A percentile compares a stretch with the other conserved stretches of the same genome.
Conservation (phyloP, 257 asterid species). For the Solanum paucissectum region DNA sequence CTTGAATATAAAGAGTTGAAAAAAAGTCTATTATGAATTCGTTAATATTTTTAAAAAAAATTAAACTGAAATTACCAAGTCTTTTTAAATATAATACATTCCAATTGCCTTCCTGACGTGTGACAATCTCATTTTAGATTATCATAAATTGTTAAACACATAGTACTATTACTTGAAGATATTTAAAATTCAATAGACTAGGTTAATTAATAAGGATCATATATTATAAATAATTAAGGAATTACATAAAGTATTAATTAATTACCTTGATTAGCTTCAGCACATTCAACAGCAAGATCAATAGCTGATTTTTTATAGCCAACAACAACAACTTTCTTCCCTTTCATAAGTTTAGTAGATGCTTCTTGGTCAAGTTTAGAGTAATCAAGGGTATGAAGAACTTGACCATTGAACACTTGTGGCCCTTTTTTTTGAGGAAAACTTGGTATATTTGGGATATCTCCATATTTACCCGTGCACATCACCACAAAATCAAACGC, state of each 20-base stretch:
- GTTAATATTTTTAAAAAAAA: not conserved
- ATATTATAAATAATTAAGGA: not conserved
- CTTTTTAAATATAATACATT: not conserved
- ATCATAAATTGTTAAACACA: not conserved
- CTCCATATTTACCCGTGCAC: constrained; percentile 88
- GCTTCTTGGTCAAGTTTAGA: constrained; percentile 59
- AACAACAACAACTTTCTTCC: constrained; percentile 55
- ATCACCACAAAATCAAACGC: constrained; percentile 67
- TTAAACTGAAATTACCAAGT: not conserved
- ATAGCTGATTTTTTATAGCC: constrained; percentile 91
- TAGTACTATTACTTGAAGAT: not conserved
- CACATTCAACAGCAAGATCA: constrained; percentile 87
- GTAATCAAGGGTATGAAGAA: constrained; percentile 68
- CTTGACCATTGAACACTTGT: constrained; percentile 52
- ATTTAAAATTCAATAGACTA: not conserved
- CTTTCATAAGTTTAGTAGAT: constrained; percentile 34
- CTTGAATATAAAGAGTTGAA: not conserved
- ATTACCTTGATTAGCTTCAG: constrained; percentile 81
- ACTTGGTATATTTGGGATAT: constrained; percentile 54
- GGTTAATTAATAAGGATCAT: not conserved
- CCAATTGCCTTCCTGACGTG: not conserved
- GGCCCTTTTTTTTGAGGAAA: constrained; percentile 67
- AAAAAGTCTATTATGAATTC: not conserved
- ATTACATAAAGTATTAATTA: constrained; percentile 4
- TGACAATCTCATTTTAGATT: not conserved